A percentile compares a stretch with the other conserved stretches of the same genome.
Evolutionary conservation across 78 protist species (phyloP).

Genomic region (Chrysochromulina parva): DNA sequence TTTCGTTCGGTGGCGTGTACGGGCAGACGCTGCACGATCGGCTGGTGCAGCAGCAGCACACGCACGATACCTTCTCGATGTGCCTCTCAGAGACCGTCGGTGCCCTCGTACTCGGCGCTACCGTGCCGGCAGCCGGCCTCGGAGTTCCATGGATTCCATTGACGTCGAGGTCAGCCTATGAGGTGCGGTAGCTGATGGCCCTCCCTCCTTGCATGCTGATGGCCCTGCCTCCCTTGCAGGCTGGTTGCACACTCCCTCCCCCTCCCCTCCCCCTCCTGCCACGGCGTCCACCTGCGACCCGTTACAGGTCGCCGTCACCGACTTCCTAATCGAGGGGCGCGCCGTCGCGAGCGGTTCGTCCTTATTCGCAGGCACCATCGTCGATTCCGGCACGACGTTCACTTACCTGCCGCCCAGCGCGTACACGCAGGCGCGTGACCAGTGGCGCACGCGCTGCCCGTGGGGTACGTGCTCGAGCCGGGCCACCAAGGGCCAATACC

Average conservation of each 20-base stretch:
- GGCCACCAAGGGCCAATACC: neutral
- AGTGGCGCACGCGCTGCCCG: neutral
- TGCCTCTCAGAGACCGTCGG: too few species aligned
- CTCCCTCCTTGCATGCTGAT: neutral
- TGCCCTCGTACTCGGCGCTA: too few species aligned
- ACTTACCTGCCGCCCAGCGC: neutral
- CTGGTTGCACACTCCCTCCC: neutral
- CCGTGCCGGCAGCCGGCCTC: too few species aligned
- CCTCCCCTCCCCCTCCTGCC: neutral
- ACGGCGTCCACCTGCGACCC: too few species aligned
- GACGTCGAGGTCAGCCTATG: too few species aligned
- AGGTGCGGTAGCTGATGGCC: neutral
- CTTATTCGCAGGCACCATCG: neutral
- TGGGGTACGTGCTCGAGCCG: neutral
- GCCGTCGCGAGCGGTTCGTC: neutral
- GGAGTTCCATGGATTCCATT: too few species aligned
- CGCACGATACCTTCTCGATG: too few species aligned
- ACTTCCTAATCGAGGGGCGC: neutral
- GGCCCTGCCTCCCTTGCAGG: too few species aligned
- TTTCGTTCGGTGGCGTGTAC: too few species aligned
- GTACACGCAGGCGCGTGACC: neutral
- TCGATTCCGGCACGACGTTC: neutral
- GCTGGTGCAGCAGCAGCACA: too few species aligned
- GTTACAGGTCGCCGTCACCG: too few species aligned
- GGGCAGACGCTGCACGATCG: too few species aligned